Conservation (phyloP, 345 rosid genomes). For the Ricinus communis region DNA sequence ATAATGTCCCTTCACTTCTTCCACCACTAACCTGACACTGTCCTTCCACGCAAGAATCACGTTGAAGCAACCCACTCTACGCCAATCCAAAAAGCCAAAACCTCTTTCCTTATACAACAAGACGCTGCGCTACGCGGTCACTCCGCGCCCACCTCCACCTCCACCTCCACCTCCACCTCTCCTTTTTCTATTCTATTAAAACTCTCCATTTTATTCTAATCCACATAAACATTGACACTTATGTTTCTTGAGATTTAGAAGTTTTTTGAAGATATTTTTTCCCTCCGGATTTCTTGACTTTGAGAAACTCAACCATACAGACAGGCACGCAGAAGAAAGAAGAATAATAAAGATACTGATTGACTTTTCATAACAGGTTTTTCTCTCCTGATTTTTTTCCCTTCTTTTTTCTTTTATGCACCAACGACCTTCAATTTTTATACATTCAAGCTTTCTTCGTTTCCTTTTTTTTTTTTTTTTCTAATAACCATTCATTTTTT, state of each 20-base stretch:
- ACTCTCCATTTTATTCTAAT: too few relatives aligned
- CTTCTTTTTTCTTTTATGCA: background rate
- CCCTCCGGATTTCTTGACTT: background rate
- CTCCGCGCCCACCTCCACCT: background rate
- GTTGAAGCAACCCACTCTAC: background rate
- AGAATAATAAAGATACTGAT: background rate
- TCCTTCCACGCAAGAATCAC: constrained; percentile 6
- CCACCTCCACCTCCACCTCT: background rate
- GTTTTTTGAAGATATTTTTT: too few relatives aligned
- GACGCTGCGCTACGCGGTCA: background rate
- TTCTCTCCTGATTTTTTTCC: background rate
- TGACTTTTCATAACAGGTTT: background rate
- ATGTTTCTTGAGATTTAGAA: too few relatives aligned
- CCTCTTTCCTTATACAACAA: background rate
- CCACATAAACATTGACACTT: too few relatives aligned
- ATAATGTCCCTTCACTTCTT: too few relatives aligned
- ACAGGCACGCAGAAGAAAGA: background rate
- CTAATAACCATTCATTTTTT: background rate
- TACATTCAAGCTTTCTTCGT: background rate
- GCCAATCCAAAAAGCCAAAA: background rate
- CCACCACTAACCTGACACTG: too few relatives aligned
- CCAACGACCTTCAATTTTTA: background rate
- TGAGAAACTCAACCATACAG: too few relatives aligned
- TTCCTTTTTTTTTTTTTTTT: background rate
- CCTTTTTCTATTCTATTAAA: too few relatives aligned